Base-by-base conservation (phyloP, 306 rosid genomes). In the Rosa chinensis region DNA sequence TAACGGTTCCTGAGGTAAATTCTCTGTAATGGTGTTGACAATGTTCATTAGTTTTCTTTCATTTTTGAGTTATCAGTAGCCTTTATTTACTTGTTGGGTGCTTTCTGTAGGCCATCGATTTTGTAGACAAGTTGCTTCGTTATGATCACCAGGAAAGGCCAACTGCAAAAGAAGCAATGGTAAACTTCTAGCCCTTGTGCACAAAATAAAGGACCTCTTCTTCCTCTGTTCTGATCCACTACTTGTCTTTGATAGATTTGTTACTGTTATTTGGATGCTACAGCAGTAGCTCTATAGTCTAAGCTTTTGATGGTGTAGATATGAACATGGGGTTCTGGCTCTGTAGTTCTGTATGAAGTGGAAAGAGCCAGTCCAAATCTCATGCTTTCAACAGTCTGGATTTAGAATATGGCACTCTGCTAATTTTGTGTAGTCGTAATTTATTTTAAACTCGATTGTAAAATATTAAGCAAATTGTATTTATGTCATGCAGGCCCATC, bases 131-230 rank as follows among this genome's bases (percentile, higher is more conserved):
- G 85, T 84, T 94, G 70, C 85, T 94, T 35, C 91, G 87, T 4
- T 94, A 92, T 78, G 98, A 94, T 86, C 97, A 94, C 89, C 98
- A 90, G 87, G 98, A 94, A 72, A 90, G 98, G 47, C 98, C 93
- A 20, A 92, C 98, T 50, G 97, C 98, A 55, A 94, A 88, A 83
- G 98, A 94, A 92, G 98, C 97, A 77, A 92, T 94, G 98, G 98
- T 94, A 88, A 85, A 59, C 43, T 37, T 73, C 12, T 25, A 32
- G 45, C 35, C 13, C 47, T 62, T 20, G 25, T 66, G 17, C 18
- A 63, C 12, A 66, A 37, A 66, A 16, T 12, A 66, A 67, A 67
- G 6, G 44, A 13, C 21, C 43, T 63, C 45, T 32, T 66, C 50
- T 40, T 28, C 72, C 44, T 25, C 45, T 66, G 10, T 66, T 66